Evolutionary conservation across 495 filamentous ascomycete species (phyloP).

Genomic region (Podospora didyma): DNA sequence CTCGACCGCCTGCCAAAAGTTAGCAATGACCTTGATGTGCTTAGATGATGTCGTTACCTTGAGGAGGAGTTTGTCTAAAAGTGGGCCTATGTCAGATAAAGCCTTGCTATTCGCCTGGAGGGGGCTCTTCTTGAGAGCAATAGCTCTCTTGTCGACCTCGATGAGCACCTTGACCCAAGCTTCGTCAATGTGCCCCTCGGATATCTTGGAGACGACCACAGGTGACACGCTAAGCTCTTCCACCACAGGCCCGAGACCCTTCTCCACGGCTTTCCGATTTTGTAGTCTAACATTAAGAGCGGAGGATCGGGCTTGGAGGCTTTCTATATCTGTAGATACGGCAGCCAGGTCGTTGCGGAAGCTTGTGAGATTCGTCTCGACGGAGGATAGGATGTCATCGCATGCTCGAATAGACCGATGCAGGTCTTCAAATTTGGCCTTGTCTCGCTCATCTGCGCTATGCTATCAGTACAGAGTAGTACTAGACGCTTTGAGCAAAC

Average conservation of each 20-base stretch:
- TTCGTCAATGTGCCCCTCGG: conserved; percentile 86
- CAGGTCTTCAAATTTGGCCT: conserved; percentile 84
- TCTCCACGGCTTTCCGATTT: conserved; percentile 86
- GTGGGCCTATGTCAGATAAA: conserved; percentile 74
- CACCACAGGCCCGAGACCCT: conserved; percentile 80
- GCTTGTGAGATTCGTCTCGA: conserved; percentile 84
- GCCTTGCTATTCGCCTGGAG: conserved; percentile 65
- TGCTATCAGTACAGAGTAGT: conserved; percentile 27
- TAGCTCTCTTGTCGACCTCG: conserved; percentile 76
- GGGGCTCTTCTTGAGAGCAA: conserved; percentile 61
- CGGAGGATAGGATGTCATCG: conserved; percentile 88
- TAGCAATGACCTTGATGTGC: conserved; percentile 4
- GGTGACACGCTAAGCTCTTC: conserved; percentile 90
- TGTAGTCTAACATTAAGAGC: conserved; percentile 82
- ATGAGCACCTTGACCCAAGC: conserved; percentile 80
- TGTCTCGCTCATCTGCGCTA: conserved; percentile 70
- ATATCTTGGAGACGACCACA: conserved; percentile 71
- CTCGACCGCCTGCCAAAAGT: conserved; percentile 67
- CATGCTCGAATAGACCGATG: conserved; percentile 86
- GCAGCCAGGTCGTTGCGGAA: conserved; percentile 89
- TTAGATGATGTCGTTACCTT: conserved; percentile 50
- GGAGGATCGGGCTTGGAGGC: conserved; percentile 78
- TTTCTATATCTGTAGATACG: conserved; percentile 94
- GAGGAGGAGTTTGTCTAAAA: conserved; percentile 75
- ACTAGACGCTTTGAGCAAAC: conserved; percentile 20